Percentiles rank a stretch among this genome's conserved stretches.
Conservation (phyloP, 495 filamentous ascomycete genomes). For the Aspergillus diversus region DNA sequence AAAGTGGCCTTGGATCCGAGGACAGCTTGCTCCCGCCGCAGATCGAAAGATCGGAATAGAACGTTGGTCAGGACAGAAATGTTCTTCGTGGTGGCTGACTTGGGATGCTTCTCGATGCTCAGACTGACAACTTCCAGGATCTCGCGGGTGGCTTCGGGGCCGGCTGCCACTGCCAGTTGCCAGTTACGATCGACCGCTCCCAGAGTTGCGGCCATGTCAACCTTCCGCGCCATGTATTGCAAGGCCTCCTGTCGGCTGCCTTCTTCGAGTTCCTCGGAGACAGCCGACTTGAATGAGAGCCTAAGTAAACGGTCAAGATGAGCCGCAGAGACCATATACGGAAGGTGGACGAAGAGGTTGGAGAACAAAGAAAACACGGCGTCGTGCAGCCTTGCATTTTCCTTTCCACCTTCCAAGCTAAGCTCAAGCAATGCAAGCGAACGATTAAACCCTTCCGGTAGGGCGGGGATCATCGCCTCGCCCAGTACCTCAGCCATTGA, state of each 20-base stretch:
- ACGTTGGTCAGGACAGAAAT: slow-evolving; percentile 65
- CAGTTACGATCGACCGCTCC: slow-evolving; percentile 72
- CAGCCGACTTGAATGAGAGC: slow-evolving; percentile 71
- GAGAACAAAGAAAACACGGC: slow-evolving; percentile 78
- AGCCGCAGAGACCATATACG: slow-evolving; percentile 78
- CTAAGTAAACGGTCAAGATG: slow-evolving; percentile 71
- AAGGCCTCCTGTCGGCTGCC: slow-evolving; percentile 71
- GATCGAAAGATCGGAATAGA: slow-evolving; percentile 72
- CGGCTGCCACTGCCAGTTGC: slow-evolving; percentile 59
- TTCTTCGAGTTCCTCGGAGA: slow-evolving; percentile 56
- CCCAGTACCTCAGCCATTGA: slow-evolving; percentile 86
- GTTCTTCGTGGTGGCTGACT: slow-evolving; percentile 72
- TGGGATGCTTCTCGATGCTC: slow-evolving; percentile 75
- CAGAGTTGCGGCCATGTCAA: slow-evolving; percentile 71
- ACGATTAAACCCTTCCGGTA: slow-evolving; percentile 73
- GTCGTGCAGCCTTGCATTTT: slow-evolving; percentile 70
- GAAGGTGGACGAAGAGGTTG: slow-evolving; percentile 76
- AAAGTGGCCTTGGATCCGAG: slow-evolving; percentile 41
- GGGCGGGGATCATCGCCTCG: slow-evolving; percentile 78
- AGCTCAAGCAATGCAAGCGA: slow-evolving; percentile 68
- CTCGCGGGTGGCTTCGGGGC: slow-evolving; percentile 66
- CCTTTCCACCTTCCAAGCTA: slow-evolving; percentile 56
- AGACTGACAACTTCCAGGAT: slow-evolving; percentile 65
- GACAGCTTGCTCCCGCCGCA: slow-evolving; percentile 60
- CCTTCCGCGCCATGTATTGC: slow-evolving; percentile 68